phyloP scores from a whole-genome alignment of 2,329 filamentous ascomycete genomes.

The Diaporthe sp. region DNA sequence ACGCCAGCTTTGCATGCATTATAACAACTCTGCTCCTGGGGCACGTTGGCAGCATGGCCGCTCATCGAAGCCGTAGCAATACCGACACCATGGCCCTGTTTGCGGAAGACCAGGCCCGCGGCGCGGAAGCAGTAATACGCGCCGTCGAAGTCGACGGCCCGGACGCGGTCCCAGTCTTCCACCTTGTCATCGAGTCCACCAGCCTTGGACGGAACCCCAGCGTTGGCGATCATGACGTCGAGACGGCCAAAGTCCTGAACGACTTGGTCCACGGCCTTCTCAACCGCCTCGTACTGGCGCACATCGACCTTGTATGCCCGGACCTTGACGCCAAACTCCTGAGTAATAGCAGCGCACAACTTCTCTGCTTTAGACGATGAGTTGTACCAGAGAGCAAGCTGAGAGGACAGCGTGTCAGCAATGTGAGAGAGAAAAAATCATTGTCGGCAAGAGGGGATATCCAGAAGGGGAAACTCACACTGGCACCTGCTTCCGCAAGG shows the following conservation, averaged over 20 bases:
- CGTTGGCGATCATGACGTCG: conserved; percentile 53
- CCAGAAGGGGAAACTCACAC: background rate
- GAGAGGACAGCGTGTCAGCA: background rate
- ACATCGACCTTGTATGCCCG: conserved; percentile 41
- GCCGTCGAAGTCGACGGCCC: conserved; percentile 49
- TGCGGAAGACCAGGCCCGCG: conserved; percentile 49
- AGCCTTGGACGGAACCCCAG: conserved; percentile 50
- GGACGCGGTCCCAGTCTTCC: conserved; percentile 48
- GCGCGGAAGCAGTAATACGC: conserved; percentile 51
- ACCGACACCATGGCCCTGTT: conserved; percentile 50
- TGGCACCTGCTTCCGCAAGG: background rate
- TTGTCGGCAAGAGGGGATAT: background rate
- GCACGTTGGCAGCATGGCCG: conserved; percentile 48
- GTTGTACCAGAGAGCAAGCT: conserved; percentile 44
- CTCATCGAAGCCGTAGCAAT: conserved; percentile 52
- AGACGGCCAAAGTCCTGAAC: conserved; percentile 49
- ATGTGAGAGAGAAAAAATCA: background rate
- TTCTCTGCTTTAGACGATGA: conserved; percentile 38
- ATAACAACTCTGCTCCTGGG: conserved; percentile 45
- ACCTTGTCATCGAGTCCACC: conserved; percentile 48
- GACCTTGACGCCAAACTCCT: conserved; percentile 41
- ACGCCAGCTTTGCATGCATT: conserved; percentile 47
- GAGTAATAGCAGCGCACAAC: conserved; percentile 37
- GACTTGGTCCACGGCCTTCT: conserved; percentile 46
- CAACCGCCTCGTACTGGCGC: conserved; percentile 43